phyloP scores from a whole-genome alignment of 2,329 filamentous ascomycete species.

The Alternaria triticina region DNA sequence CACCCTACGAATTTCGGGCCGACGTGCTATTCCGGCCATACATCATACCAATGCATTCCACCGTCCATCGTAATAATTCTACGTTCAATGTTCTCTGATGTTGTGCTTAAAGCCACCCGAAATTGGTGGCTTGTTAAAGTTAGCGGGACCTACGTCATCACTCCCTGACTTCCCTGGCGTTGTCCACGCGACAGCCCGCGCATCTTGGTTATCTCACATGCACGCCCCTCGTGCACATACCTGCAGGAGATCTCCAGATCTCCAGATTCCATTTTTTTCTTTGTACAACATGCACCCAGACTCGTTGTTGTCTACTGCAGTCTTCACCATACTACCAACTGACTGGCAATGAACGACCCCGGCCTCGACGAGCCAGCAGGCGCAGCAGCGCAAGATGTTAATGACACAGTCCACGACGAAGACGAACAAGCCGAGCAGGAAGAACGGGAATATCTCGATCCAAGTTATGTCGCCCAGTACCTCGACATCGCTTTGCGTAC shows the following conservation, averaged over 20 bases:
- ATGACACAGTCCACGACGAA: slow-evolving; percentile 43
- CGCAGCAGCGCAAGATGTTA: slow-evolving; percentile 55
- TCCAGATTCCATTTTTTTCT: neutral
- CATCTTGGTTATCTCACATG: slow-evolving; percentile 12
- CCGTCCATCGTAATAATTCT: too few species aligned
- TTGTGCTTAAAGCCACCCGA: neutral
- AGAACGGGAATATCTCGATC: slow-evolving; percentile 53
- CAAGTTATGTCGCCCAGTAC: slow-evolving; percentile 40
- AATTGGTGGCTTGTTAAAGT: slow-evolving; percentile 5
- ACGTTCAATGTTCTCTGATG: too few species aligned
- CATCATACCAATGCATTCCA: too few species aligned
- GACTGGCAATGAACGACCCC: slow-evolving; percentile 53
- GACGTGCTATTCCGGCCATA: too few species aligned
- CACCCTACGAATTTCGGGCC: neutral
- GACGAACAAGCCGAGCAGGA: slow-evolving; percentile 47
- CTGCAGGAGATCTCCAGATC: neutral
- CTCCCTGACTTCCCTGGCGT: neutral
- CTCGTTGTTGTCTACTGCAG: neutral
- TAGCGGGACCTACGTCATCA: slow-evolving; percentile 12
- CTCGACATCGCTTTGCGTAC: neutral
- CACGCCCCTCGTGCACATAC: slow-evolving; percentile 3
- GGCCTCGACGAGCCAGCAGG: slow-evolving; percentile 59
- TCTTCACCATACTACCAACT: neutral
- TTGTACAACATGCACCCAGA: neutral
- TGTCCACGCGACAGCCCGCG: slow-evolving; percentile 10